phyloP scores from a whole-genome alignment of 1,284 basidiomycete genomes.

The Apiotrichum akiyoshidainum region DNA sequence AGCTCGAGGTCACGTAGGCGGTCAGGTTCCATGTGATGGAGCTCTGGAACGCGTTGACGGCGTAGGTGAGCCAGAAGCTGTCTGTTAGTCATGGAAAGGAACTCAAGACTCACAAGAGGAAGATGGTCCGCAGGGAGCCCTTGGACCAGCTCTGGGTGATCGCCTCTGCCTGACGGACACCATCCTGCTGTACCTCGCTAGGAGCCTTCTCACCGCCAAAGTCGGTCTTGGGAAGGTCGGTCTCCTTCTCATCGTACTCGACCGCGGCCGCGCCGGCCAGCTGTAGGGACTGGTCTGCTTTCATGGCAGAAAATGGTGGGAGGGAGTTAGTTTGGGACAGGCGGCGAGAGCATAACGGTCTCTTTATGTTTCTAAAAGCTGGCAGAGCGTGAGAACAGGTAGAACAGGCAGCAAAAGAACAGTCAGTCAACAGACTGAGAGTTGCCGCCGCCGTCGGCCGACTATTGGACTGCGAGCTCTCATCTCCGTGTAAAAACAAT shows the following conservation, averaged over 20 bases:
- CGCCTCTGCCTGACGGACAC: constrained; percentile 35
- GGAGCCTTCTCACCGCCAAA: background rate
- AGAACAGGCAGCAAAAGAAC: too few species aligned
- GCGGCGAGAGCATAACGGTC: background rate
- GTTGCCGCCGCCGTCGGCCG: background rate
- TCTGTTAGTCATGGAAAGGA: background rate
- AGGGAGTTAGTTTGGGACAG: background rate
- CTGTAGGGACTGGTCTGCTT: constrained; percentile 7
- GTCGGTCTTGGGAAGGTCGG: background rate
- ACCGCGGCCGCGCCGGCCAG: constrained; percentile 6
- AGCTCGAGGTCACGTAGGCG: constrained; percentile 34
- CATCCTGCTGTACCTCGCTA: constrained; percentile 23
- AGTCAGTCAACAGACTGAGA: background rate
- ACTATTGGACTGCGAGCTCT: background rate
- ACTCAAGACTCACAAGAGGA: constrained; percentile 29
- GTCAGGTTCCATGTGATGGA: constrained; percentile 39
- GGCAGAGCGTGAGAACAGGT: background rate
- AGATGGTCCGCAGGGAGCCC: constrained; percentile 27
- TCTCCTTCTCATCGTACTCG: background rate
- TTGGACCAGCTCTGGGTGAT: constrained; percentile 39
- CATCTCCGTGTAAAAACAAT: background rate
- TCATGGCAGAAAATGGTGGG: constrained; percentile 3
- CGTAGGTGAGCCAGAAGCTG: constrained; percentile 42
- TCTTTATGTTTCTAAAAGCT: background rate
- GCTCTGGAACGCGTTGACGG: constrained; percentile 40